Percentiles rank a stretch among this genome's conserved stretches.
These are phyloP conservation scores for Bathelium albidoporum DNA, from an alignment of 495 filamentous ascomycete species.

Conservation along the genomic window DNA sequence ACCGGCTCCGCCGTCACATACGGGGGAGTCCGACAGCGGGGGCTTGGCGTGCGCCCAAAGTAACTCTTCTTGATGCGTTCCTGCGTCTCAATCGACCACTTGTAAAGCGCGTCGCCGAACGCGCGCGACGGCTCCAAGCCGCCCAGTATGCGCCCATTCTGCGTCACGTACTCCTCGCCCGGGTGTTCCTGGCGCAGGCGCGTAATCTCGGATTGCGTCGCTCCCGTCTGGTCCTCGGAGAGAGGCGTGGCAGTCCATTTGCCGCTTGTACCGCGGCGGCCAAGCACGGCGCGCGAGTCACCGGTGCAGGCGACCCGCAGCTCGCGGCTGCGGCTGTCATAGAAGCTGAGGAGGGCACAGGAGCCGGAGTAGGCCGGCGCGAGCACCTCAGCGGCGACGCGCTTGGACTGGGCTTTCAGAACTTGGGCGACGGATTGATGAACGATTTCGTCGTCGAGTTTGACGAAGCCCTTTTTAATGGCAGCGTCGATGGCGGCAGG, in stretches of 20 bases:
- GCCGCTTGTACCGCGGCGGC: constrained; percentile 62
- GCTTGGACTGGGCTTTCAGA: constrained; percentile 73
- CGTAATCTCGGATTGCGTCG: constrained; percentile 68
- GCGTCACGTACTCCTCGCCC: constrained; percentile 70
- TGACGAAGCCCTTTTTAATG: constrained; percentile 85
- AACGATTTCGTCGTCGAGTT: constrained; percentile 85
- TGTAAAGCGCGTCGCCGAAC: constrained; percentile 94
- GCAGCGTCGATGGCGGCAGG: constrained; percentile 74
- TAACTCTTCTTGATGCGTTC: constrained; percentile 70
- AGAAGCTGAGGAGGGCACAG: constrained; percentile 93
- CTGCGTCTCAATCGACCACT: constrained; percentile 80
- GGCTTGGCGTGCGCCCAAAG: constrained; percentile 66
- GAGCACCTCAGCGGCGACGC: constrained; percentile 76
- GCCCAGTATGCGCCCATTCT: constrained; percentile 82
- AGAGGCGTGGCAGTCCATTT: constrained; percentile 90
- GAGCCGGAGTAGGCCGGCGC: constrained; percentile 91
- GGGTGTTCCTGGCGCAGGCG: constrained; percentile 79
- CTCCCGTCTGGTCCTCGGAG: constrained; percentile 86
- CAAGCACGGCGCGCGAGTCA: constrained; percentile 87
- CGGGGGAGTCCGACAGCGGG: constrained; percentile 76
- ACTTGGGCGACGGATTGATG: constrained; percentile 82
- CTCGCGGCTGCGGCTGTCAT: constrained; percentile 72
- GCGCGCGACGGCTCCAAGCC: constrained; percentile 85
- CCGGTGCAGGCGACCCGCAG: constrained; percentile 89
- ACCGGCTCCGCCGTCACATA: constrained; percentile 97